Evolutionary conservation across 2,329 filamentous ascomycete genomes (phyloP).

Genomic region (Aureobasidium mangrovei): DNA sequence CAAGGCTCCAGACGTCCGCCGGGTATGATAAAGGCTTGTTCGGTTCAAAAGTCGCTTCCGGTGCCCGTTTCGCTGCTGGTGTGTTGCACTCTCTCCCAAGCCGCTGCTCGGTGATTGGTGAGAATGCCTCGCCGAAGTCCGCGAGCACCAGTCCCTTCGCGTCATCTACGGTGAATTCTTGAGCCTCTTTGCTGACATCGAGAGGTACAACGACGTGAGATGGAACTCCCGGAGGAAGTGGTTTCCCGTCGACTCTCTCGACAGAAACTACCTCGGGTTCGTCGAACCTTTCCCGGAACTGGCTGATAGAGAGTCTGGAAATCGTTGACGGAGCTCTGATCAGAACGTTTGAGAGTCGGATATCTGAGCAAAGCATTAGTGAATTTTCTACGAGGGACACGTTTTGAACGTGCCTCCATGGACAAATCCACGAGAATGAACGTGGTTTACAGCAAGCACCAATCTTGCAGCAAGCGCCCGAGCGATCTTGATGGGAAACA

Average conservation of each 20-base stretch:
- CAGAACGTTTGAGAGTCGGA: not conserved
- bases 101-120: not conserved
- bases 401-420: not conserved
- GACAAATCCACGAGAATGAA: not conserved
- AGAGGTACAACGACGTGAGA: not conserved
- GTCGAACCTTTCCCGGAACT: not conserved
- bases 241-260: not conserved
- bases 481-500: not conserved
- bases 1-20: not conserved
- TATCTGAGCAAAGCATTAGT: not conserved
- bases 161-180: not conserved
- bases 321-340: not conserved
- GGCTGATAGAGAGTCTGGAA: not conserved
- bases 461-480: not conserved
- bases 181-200: not conserved
- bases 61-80: not conserved
- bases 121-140: slow-evolving; percentile 2
- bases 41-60: not conserved
- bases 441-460: not conserved
- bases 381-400: not conserved
- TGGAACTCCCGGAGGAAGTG: not conserved
- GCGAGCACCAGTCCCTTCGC: not conserved
- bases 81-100: not conserved
- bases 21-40: not conserved
- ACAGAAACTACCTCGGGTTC: not conserved